These are phyloP conservation scores for Carex kokanica DNA, from an alignment of 176 grass and related monocot genomes.

Conservation along the genomic window DNA sequence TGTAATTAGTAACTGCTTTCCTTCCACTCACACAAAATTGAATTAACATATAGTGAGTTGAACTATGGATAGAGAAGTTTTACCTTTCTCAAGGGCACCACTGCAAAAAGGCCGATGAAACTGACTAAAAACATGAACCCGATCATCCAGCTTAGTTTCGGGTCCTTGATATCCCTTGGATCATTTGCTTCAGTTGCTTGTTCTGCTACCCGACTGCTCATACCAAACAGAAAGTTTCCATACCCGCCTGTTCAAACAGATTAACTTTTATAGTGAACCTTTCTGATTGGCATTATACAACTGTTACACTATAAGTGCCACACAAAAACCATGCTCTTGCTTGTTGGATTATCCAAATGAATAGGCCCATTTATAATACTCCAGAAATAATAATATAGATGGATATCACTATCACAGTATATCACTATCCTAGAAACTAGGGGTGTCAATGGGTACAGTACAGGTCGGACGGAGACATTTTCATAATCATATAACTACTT, in stretches of 20 bases:
- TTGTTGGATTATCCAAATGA: background rate
- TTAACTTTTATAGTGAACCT: background rate
- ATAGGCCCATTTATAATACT: background rate
- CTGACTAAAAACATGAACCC: constrained; percentile 84
- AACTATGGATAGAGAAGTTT: background rate
- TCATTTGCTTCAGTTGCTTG: constrained; percentile 63
- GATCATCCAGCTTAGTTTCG: constrained; percentile 85
- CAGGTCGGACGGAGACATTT: rapidly evolving
- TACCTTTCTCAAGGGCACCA: constrained; percentile 94
- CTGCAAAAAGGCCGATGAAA: constrained; percentile 73
- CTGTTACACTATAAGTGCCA: background rate
- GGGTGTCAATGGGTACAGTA: too few relatives aligned
- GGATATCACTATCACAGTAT: too few relatives aligned
- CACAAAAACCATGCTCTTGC: constrained; percentile 1
- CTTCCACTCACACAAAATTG: background rate
- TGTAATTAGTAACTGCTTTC: background rate
- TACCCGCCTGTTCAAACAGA: constrained; percentile 57
- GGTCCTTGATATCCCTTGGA: constrained; percentile 69
- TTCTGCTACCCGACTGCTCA: constrained; percentile 69
- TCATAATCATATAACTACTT: too few relatives aligned
- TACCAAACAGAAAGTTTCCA: constrained; percentile 76
- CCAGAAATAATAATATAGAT: background rate
- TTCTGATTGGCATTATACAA: background rate
- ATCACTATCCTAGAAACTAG: too few relatives aligned
- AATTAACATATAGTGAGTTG: background rate